These are phyloP conservation scores for Candida mattraensis DNA, from an alignment of 805 yeast species.

Conservation along the genomic window DNA sequence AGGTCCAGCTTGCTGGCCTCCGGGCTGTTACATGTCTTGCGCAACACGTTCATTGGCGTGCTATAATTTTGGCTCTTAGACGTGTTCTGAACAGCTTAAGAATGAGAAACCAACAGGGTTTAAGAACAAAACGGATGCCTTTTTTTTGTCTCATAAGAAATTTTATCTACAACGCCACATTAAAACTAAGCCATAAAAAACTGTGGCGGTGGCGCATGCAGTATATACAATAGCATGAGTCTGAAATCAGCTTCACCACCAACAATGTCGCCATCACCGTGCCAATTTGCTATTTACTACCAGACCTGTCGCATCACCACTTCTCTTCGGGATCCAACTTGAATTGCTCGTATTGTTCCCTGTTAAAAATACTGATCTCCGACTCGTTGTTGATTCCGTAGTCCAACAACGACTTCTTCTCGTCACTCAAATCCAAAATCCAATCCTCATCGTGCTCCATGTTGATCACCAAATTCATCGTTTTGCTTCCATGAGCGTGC, in stretches of 20 bases:
- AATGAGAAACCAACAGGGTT: too few species aligned
- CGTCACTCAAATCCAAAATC: conserved; percentile 47
- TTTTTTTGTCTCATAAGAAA: too few species aligned
- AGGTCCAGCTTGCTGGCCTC: conserved; percentile 19
- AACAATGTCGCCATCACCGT: too few species aligned
- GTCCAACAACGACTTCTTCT: conserved; percentile 44
- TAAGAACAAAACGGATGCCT: too few species aligned
- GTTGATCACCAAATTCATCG: conserved; percentile 88
- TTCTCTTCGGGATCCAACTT: conserved; percentile 86
- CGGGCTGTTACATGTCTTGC: conserved; percentile 22
- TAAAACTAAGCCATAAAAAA: too few species aligned
- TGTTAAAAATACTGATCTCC: conserved; percentile 80
- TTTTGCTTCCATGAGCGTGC: conserved; percentile 92
- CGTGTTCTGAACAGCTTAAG: too few species aligned
- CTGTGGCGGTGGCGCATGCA: too few species aligned
- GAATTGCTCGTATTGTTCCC: conserved; percentile 61
- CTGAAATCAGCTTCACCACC: neutral
- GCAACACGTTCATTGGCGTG: conserved; percentile 21
- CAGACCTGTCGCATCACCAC: conserved; percentile 54
- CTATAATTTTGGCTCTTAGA: too few species aligned
- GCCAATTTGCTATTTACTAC: too few species aligned
- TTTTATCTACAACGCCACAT: too few species aligned
- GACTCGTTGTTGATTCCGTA: conserved; percentile 82
- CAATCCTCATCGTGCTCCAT: conserved; percentile 82
- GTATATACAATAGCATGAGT: conserved; percentile 2